Conservation (phyloP, 352 stramenopile species). For the Pythium grandisporangium region DNA sequence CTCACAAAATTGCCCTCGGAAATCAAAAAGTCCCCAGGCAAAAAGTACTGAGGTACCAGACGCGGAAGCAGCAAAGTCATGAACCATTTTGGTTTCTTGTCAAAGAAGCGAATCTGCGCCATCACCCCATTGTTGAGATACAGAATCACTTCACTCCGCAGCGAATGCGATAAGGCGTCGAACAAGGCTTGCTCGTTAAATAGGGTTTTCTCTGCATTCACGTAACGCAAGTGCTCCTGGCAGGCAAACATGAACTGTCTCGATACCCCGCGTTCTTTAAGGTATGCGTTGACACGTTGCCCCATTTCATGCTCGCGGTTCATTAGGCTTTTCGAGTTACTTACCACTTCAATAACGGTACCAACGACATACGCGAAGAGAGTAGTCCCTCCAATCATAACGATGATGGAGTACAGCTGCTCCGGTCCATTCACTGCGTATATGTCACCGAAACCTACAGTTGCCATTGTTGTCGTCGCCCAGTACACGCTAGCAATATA, state of each 20-base stretch:
- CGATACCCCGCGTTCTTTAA: constrained; percentile 68
- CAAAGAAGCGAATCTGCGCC: constrained; percentile 66
- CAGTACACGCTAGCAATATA: constrained; percentile 84
- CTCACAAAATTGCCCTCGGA: constrained; percentile 59
- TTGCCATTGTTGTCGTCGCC: constrained; percentile 82
- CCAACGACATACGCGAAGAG: constrained; percentile 77
- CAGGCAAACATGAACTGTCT: constrained; percentile 60
- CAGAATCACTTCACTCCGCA: constrained; percentile 59
- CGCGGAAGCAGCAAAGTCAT: constrained; percentile 54
- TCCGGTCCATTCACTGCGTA: constrained; percentile 62
- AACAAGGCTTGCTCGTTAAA: constrained; percentile 56
- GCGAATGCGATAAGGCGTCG: constrained; percentile 49
- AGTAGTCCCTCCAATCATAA: constrained; percentile 74
- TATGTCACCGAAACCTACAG: constrained; percentile 83
- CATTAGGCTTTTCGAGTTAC: constrained; percentile 69
- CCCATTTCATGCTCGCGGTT: constrained; percentile 68
- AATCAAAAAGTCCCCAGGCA: constrained; percentile 58
- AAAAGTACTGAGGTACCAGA: constrained; percentile 59
- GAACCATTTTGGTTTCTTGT: constrained; percentile 84
- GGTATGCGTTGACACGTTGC: constrained; percentile 64
- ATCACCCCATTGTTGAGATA: constrained; percentile 47
- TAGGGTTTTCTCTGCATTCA: constrained; percentile 64
- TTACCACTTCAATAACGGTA: constrained; percentile 73
- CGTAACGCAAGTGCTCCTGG: constrained; percentile 62
- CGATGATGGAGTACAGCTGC: constrained; percentile 70